Evolutionary conservation across 1,139 yeast genomes (phyloP), one percentile per base, ranked within the genome.

Genomic region (Saccharomycopsis crataegensis): DNA sequence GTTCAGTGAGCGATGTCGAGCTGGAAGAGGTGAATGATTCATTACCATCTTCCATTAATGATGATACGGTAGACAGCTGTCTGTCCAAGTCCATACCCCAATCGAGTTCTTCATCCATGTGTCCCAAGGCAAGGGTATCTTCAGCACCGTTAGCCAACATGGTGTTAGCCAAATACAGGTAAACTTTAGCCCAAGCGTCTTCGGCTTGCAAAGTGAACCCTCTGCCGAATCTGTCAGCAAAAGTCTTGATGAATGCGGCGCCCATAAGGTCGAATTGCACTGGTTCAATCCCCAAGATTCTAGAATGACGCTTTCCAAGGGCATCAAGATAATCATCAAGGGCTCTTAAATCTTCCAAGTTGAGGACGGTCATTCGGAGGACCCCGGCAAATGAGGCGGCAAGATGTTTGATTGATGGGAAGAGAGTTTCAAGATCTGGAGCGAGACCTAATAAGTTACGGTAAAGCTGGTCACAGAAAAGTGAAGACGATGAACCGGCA

Each of bases 341-440:
- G 5, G 68, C 67, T 1, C 70, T 65, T 55, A 68, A 69, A 59
- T 65, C 64, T 59, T 68, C 82, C 60, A 75, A 67, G 65, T 68
- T 69, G 46, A 75, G 67, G 53, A 83, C 76, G 6, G 86, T 83
- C 51, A 80, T 72, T n/a, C 83, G 74, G 64, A 84, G 65, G n/a
- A 83, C 88, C 3, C 93, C 93, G 0, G 94, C 90, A 72, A 87
- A 84, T 17, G 91, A 79, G 8, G 81, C 79, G 0, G 94, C 90
- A 68, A 84, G 89, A 60, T 82, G 85, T 59, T 77, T 78, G 59
- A 83, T 77, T 14, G 83, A 77, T 0, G 90, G 89, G 65, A 82
- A 83, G 62, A 79, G 65, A 44, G 70, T 71, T 60, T 80, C 83
- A 56, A 83, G 70, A 36, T 69, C 68, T 0, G 82, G 76, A 59